Evolutionary conservation across 805 yeast species (phyloP), one percentile per base, ranked within the genome.

Genomic region (Zygosaccharomyces pseudorouxii): DNA sequence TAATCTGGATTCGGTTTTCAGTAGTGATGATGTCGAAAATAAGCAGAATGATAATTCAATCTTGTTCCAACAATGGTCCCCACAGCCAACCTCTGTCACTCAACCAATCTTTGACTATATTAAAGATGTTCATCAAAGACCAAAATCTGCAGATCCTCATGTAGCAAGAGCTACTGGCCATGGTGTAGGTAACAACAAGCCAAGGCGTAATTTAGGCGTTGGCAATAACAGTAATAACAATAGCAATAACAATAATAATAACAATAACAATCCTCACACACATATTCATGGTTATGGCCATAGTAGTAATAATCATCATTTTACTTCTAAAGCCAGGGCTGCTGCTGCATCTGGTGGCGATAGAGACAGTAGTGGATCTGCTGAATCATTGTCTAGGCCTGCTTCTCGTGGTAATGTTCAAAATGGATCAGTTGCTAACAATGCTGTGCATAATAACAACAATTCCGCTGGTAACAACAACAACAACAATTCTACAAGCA

Each of bases 81-180:
- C 70, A 44, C 78, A 73, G 46, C 75, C 74, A 25, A 69, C 70
- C 48, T 74, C 77, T 18, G 65, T 65, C 41, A 68, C 63, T 12
- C 63, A 62, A 39, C 57, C 62, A 7, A 53, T 62, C 23, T 60
- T 55, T 48, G 63, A 60, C 50, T 54, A 53, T 58, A 35, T 58
- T 59, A 63, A 54, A 41, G 75, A 68, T 58, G 61, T 47, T 19
- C 66, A 55, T 56, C 70, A 59, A 43, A 66, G 77, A 54, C 75
- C 77, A 27, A 67, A 71, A 48, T 71, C 75, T 25, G 77, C 75
- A 4, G 77, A 72, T 43, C 74, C 75, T 3, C 55, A 53, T 43
- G 50, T 55, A n/a, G 47, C 52, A 7, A 46, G 47, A 20, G 42
- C 29, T 11, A 48, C 41, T 38, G 14, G 44, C 19, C 40, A 42